A percentile compares a stretch with the other conserved stretches of the same genome.
Evolutionary conservation across 148 eudicot genomes (phyloP).

Genomic region (Vaccinium corymbosum): DNA sequence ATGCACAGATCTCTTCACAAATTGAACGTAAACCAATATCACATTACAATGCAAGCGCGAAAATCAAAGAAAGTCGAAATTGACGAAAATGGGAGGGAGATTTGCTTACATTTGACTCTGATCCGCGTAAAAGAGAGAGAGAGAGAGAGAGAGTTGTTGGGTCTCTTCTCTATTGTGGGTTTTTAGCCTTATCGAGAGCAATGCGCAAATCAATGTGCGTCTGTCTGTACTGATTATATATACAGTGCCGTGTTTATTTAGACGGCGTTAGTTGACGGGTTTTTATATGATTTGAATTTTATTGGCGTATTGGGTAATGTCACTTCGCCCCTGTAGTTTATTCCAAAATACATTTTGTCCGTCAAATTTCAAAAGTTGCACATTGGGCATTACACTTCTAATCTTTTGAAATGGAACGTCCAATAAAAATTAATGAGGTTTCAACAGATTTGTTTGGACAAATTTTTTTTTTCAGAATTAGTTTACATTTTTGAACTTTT

Average conservation of each 20-base stretch:
- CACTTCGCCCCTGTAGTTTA: not conserved
- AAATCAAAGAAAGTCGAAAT: not conserved
- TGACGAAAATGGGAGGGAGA: slow-evolving; percentile 5
- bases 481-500: not conserved
- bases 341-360: not conserved
- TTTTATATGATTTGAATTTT: slow-evolving; percentile 14
- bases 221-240: not conserved
- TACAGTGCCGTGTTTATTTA: not conserved
- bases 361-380: not conserved
- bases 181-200: slow-evolving; percentile 12
- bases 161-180: not conserved
- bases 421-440: not conserved
- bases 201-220: not conserved
- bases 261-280: slow-evolving; percentile 26
- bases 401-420: not conserved
- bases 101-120: slow-evolving; percentile 15
- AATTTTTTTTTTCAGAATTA: not conserved
- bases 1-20: slow-evolving; percentile 9
- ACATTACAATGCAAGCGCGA: not conserved
- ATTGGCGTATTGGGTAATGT: not conserved
- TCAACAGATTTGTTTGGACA: not conserved
- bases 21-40: not conserved
- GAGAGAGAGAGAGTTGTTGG: not conserved
- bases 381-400: not conserved
- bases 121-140: not conserved